These are phyloP conservation scores for Diaporthe australafricana DNA, from an alignment of 2,329 filamentous ascomycete species.

Conservation along the genomic window DNA sequence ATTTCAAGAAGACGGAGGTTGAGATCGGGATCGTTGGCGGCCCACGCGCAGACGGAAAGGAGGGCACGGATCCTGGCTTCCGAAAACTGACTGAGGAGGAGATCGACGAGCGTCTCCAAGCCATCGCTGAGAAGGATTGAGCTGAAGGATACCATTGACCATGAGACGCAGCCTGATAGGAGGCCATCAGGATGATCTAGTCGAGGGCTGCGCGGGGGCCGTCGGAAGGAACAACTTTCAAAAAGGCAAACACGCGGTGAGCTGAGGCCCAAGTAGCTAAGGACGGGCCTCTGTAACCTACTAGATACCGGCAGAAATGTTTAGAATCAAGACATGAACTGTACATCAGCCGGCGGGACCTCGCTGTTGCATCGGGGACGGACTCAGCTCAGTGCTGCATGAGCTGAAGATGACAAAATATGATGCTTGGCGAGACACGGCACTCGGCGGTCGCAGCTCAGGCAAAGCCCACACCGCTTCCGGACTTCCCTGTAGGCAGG, in stretches of 20 bases:
- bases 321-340: slow-evolving; percentile 32
- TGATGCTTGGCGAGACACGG: slow-evolving; percentile 22
- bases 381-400: slow-evolving; percentile 27
- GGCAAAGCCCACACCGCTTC: slow-evolving; percentile 28
- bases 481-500: background rate
- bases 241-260: background rate
- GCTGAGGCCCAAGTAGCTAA: slow-evolving; percentile 20
- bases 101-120: slow-evolving; percentile 97
- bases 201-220: slow-evolving; percentile 23
- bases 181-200: slow-evolving; percentile 20
- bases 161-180: slow-evolving; percentile 4
- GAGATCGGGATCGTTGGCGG: slow-evolving; percentile 95
- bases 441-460: slow-evolving; percentile 22
- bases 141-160: slow-evolving; percentile 40
- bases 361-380: slow-evolving; percentile 18
- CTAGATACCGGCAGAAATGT: slow-evolving; percentile 26
- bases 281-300: slow-evolving; percentile 32
- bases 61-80: slow-evolving; percentile 84
- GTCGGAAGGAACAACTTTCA: slow-evolving; percentile 10
- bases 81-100: slow-evolving; percentile 94
- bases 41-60: slow-evolving; percentile 82
- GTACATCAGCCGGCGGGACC: slow-evolving; percentile 28
- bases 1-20: slow-evolving; percentile 99
- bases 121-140: slow-evolving; percentile 98
- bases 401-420: slow-evolving; percentile 31